A percentile compares a stretch with the other conserved stretches of the same genome.
phyloP scores from a whole-genome alignment of 192 early-diverging fungal species.

The Phlyctochytrium bullatum region DNA sequence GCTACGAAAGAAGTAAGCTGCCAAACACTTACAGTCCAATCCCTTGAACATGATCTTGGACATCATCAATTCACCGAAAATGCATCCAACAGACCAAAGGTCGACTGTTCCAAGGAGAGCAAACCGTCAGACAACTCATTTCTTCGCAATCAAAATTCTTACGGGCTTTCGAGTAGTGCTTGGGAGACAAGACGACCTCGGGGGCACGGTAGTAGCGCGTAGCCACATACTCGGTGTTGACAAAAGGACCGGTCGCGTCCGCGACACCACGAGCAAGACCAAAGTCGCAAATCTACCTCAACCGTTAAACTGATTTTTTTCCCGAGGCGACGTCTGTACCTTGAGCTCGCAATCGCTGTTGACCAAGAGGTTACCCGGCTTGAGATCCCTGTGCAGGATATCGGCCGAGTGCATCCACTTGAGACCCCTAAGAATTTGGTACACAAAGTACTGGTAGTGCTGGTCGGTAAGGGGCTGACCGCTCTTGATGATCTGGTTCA shows the following conservation, averaged over 20 bases:
- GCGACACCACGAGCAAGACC: constrained; percentile 91
- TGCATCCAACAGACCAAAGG: constrained; percentile 98
- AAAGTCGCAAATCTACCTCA: constrained; percentile 91
- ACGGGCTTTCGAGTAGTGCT: constrained; percentile 97
- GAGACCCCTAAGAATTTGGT: constrained; percentile 83
- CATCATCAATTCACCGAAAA: constrained; percentile 92
- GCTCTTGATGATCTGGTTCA: constrained; percentile 86
- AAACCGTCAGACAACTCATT: not conserved
- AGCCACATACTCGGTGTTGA: constrained; percentile 99
- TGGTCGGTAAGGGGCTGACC: constrained; percentile 77
- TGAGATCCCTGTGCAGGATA: constrained; percentile 93
- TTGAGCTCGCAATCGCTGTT: constrained; percentile 97
- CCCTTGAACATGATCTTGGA: constrained; percentile 60
- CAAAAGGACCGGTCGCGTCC: constrained; percentile 66
- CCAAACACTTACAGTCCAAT: constrained; percentile 33
- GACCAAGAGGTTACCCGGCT: constrained; percentile 94
- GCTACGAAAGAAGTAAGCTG: constrained; percentile 9
- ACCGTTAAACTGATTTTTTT: not conserved
- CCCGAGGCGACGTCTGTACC: constrained; percentile 13
- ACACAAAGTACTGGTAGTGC: constrained; percentile 88
- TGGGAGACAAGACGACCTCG: constrained; percentile 97
- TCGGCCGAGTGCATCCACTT: constrained; percentile 94
- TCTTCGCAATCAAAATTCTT: constrained; percentile 10
- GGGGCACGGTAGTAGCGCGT: constrained; percentile 99
- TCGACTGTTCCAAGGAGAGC: constrained; percentile 61